Base-by-base conservation (phyloP, 2,329 filamentous ascomycete genomes). In the Trichoderma koningii region DNA sequence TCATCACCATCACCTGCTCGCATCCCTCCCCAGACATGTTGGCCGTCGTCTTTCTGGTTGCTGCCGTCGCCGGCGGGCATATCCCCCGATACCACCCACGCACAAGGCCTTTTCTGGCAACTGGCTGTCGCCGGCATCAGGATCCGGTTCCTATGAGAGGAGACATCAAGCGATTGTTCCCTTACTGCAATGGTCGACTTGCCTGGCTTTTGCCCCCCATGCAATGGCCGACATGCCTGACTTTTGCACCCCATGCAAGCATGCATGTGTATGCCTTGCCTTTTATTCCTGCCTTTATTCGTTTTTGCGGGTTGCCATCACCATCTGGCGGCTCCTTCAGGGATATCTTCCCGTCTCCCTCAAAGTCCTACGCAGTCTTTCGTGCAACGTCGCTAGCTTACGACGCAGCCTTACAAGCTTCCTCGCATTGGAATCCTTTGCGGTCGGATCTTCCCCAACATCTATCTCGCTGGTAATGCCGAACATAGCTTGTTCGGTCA, bases 351-450 rank as follows among this genome's bases (percentile, higher is more conserved):
- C 59, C 50, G 2, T 47, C 15, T 45, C 7, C 48, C 19, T 9
- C n/a, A 26, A 45, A 62, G 59, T 63, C 59, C 59, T 63, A 62
- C n/a, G 41, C 50, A 45, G 26, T 47, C 34, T 34, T 5, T 23
- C 38, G 59, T 55, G 50, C 50, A 47, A 63, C 59, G 14, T 47
- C 41, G 41, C 41, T 21, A 23, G 41, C 41, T 63, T 63, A 34
- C 50, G 28, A 44, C 41, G 50, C 50, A 47, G 41, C 41, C 50
- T 21, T 53, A 9, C 42, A 30, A 45, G 12, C 23, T 53, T 4
- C 47, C 2, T 44, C 15, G 1, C 12, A 15, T 10, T 53, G 23
- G 28, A 2, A 30, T n/a, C 19, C 14, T 53, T 63, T 15, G 41
- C 3, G 26, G 9, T 34, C 6, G 6, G 26, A 14, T 19, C 5